Evolutionary conservation across 139 green algal species (phyloP).

Genomic region (Picocystis salinarum): DNA sequence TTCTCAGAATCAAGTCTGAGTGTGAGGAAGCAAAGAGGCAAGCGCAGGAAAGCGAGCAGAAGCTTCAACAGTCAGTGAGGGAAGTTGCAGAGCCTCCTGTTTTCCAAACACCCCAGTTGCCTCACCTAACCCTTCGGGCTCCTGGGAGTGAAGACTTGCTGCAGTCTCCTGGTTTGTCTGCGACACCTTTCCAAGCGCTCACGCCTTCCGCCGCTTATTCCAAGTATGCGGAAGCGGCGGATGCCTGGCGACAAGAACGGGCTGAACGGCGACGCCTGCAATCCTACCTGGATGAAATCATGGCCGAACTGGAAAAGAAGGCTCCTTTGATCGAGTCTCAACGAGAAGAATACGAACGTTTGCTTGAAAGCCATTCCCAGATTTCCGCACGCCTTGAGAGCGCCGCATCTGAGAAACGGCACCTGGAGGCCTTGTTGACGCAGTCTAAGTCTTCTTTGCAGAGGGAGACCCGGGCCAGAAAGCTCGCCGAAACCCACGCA

Average conservation of each 20-base stretch:
- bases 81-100: background rate
- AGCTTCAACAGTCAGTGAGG: background rate
- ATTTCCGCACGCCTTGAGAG: conserved; percentile 15
- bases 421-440: conserved; percentile 2
- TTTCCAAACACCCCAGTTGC: background rate
- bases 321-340: conserved; percentile 24
- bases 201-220: conserved; percentile 11
- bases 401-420: conserved; percentile 9
- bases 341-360: conserved; percentile 17
- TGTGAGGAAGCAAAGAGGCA: background rate
- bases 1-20: background rate
- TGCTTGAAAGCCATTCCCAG: conserved; percentile 16
- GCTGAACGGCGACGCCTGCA: conserved; percentile 1
- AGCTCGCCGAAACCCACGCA: background rate
- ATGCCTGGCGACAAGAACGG: conserved; percentile 12
- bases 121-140: background rate
- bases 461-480: background rate
- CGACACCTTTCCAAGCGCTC: background rate
- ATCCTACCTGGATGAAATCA: conserved; percentile 23
- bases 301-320: conserved; percentile 24
- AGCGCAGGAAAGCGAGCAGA: background rate
- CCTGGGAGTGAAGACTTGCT: background rate
- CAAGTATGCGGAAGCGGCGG: conserved; percentile 18
- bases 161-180: conserved; percentile 3
- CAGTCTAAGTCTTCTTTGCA: background rate